Base-by-base conservation (phyloP, 768 basidiomycete species). In the Russula olivacea region DNA sequence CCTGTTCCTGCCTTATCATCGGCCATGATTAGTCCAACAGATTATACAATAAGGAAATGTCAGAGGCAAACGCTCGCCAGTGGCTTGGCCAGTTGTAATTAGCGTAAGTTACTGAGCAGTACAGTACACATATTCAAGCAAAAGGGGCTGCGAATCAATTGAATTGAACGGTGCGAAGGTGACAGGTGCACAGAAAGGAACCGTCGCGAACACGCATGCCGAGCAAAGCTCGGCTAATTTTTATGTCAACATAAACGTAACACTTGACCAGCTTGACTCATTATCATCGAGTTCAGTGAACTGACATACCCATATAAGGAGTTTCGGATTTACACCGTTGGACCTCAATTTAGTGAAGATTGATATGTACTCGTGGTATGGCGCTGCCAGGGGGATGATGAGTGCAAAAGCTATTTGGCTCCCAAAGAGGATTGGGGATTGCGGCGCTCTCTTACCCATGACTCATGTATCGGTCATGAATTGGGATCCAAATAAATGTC, bases 381-480 rank as follows among this genome's bases (percentile, higher is more conserved):
- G 12, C 14, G 12, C 14, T 38, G 36, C 5, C 36, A 5, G 38
- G 15, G 38, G 38, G 0, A 40, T 40, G 38, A 15, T 1, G 7
- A 9, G 8, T 28, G 4, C 28, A 28, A 28, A 28, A 28, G n/a
- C 28, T 28, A 28, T 28, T 28, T 28, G 28, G 28, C 2, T 28
- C 28, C 28, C 28, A 28, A 28, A 28, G 28, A 28, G 28, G 28
- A 28, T 28, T 28, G 28, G 28, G 9, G 32, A 10, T 10, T 32
- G 32, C 32, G 34, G 34, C 34, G 34, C 34, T 4, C 34, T 21
- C 81, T 91, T 25, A 92, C 91, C 3, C 93, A 94, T 71, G 93
- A 91, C 7, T 78, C 80, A 41, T 89, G 90, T 2, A 86, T 86
- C 0, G 88, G 93, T 70, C 81, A 85, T 36, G 68, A 69, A 0